A percentile compares a stretch with the other conserved stretches of the same genome.
Conservation (phyloP, 345 rosid species). For the Excoecaria cochinchinensis region DNA sequence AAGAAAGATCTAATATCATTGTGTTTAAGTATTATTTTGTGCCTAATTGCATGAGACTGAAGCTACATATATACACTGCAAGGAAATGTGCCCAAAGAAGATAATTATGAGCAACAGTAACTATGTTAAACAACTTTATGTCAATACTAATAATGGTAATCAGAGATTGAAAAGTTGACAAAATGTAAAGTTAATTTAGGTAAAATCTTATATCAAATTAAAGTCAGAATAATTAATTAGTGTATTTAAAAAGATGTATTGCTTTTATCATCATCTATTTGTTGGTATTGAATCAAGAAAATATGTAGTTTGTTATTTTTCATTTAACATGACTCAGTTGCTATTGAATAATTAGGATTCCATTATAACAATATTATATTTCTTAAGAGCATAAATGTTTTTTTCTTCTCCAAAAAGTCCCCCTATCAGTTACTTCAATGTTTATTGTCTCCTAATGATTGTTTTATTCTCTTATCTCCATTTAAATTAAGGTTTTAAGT, state of each 20-base stretch:
- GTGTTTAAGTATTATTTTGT: too few species aligned
- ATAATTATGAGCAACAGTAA: background rate
- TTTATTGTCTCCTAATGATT: constrained; percentile 24
- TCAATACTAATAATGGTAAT: background rate
- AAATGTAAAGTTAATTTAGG: constrained; percentile 13
- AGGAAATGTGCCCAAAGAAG: too few species aligned
- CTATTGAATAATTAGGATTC: constrained; percentile 30
- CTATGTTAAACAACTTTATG: background rate
- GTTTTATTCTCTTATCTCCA: background rate
- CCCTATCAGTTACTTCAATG: constrained; percentile 11
- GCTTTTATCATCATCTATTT: constrained; percentile 36
- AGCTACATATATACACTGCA: background rate
- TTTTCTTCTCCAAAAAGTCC: constrained; percentile 24
- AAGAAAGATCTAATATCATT: too few species aligned
- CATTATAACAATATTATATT: constrained; percentile 8
- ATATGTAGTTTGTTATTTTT: constrained; percentile 33
- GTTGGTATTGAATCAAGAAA: constrained; percentile 33
- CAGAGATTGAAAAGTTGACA: background rate
- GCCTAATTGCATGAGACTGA: constrained; percentile 2
- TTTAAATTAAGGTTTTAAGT: background rate
- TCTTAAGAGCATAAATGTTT: constrained; percentile 32
- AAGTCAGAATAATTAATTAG: constrained; percentile 8
- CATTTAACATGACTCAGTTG: constrained; percentile 29
- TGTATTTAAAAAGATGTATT: constrained; percentile 12
- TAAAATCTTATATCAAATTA: constrained; percentile 21